Evolutionary conservation across 177 flowering plant genomes (phyloP).

Genomic region (Vitis hybrid): DNA sequence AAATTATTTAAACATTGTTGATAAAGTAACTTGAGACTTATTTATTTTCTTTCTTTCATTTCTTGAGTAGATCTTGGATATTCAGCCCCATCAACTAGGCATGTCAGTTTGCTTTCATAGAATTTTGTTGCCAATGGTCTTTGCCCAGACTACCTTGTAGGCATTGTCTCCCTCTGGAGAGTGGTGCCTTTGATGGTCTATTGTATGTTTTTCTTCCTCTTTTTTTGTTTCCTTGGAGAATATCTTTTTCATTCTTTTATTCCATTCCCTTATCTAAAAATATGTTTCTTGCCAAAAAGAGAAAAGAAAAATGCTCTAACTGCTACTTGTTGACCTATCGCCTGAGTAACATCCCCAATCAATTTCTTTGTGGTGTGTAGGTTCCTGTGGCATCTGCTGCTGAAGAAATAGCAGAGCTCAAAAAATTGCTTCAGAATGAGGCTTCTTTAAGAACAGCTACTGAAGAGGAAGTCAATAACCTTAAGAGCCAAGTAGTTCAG

Average conservation of each 20-base stretch:
- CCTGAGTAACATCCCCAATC: background rate
- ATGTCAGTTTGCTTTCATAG: too few species aligned
- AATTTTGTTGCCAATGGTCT: too few species aligned
- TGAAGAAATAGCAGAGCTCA: constrained; percentile 59
- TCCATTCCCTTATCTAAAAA: background rate
- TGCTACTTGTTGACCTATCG: background rate
- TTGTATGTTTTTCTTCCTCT: too few species aligned
- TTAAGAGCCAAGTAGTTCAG: constrained; percentile 60
- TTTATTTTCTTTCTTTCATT: too few species aligned
- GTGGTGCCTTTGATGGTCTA: too few species aligned
- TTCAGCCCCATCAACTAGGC: too few species aligned
- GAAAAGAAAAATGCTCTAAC: background rate
- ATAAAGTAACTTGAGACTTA: too few species aligned
- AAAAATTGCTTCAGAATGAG: constrained; percentile 66
- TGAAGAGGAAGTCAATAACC: constrained; percentile 67
- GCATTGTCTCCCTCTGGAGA: background rate
- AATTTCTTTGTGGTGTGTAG: constrained; percentile 24
- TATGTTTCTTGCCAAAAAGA: background rate
- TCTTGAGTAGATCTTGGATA: too few species aligned
- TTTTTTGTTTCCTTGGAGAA: background rate
- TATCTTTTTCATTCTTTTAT: background rate
- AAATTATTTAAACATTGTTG: too few species aligned
- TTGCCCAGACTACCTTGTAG: background rate
- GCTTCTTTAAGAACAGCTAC: constrained; percentile 55
- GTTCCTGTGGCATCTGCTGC: constrained; percentile 20